Evolutionary conservation across 257 asterid genomes (phyloP).

Genomic region (Solanum corneliomulleri): DNA sequence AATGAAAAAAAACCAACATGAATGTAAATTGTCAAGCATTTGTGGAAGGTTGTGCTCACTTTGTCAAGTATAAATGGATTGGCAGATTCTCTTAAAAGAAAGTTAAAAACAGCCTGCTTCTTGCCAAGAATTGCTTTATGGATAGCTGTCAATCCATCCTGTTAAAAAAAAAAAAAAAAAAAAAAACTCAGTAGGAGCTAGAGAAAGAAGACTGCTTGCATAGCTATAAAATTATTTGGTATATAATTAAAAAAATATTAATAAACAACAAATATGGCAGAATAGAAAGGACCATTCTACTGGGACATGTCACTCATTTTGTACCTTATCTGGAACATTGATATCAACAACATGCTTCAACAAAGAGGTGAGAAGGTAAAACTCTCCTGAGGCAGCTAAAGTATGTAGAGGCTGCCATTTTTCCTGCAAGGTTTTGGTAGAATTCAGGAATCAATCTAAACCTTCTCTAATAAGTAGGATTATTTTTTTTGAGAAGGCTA

Average conservation of each 20-base stretch:
- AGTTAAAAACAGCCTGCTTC: conserved; percentile 83
- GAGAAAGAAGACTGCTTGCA: background rate
- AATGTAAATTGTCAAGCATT: background rate
- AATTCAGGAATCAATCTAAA: conserved; percentile 8
- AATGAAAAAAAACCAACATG: background rate
- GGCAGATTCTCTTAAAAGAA: conserved; percentile 77
- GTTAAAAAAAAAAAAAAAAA: background rate
- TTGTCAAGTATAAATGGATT: conserved; percentile 73
- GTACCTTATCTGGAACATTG: conserved; percentile 70
- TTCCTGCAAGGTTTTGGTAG: conserved; percentile 30
- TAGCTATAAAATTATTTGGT: conserved; percentile 6
- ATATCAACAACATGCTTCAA: conserved; percentile 62
- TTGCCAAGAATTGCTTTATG: conserved; percentile 84
- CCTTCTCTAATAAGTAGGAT: background rate
- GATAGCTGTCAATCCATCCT: conserved; percentile 80
- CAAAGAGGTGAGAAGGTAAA: conserved; percentile 56
- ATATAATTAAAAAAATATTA: background rate
- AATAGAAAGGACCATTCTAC: background rate
- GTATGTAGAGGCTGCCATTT: conserved; percentile 94
- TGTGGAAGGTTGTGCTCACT: conserved; percentile 27
- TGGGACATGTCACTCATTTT: background rate
- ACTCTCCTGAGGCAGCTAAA: conserved; percentile 86
- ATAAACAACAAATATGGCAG: background rate
- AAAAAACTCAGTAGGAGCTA: background rate
- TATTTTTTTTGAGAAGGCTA: background rate